phyloP scores from a whole-genome alignment of 1,139 yeast genomes.

The Debaryomycetaceae sp. region DNA sequence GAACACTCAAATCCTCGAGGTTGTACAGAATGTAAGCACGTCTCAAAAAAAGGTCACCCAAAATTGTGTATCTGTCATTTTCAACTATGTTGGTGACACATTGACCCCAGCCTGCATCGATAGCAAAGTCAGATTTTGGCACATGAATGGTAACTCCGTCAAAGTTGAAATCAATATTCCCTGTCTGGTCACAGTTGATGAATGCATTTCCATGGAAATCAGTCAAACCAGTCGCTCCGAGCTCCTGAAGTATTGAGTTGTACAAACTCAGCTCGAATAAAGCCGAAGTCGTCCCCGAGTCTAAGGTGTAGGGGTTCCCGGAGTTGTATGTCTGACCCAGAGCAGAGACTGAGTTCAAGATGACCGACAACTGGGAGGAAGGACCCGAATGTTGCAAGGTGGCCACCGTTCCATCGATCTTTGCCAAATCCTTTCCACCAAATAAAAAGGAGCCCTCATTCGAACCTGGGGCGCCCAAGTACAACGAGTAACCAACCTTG shows the following conservation, averaged over 20 bases:
- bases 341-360: conserved; percentile 2
- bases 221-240: conserved; percentile 2
- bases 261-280: conserved; percentile 18
- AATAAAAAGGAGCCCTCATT: conserved; percentile 15
- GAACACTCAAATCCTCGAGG: conserved; percentile 12
- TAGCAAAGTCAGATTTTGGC: conserved; percentile 16
- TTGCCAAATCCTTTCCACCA: conserved; percentile 19
- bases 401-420: conserved; percentile 12
- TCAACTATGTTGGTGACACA: conserved; percentile 1
- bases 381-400: conserved; percentile 16
- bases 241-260: conserved; percentile 14
- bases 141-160: conserved; percentile 14
- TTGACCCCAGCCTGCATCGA: background rate
- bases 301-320: conserved; percentile 10
- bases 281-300: conserved; percentile 28
- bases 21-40: conserved; percentile 16
- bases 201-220: background rate
- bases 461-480: conserved; percentile 20
- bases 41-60: conserved; percentile 16
- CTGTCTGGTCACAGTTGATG: conserved; percentile 1
- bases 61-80: background rate
- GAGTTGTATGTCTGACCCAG: background rate
- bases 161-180: conserved; percentile 12
- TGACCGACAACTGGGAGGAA: conserved; percentile 8
- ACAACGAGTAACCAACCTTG: conserved; percentile 31